A percentile compares a stretch with the other conserved stretches of the same genome.
These are phyloP conservation scores for Candida tibetensis DNA, from an alignment of 805 yeast species.

Conservation along the genomic window DNA sequence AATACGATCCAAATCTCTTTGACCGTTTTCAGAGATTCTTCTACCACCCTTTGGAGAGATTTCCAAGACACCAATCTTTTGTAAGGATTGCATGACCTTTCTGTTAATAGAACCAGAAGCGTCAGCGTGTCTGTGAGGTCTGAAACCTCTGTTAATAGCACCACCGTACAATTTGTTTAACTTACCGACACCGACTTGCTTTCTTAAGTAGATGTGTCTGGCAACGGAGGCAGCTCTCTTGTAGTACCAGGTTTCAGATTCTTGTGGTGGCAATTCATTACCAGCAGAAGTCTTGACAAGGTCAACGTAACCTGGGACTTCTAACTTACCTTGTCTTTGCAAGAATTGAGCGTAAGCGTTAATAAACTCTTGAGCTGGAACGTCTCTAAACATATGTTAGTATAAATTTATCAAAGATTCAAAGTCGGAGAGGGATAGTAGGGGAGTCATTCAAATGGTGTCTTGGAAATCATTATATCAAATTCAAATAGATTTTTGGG, in stretches of 20 bases:
- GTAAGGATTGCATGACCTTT: constrained; percentile 95
- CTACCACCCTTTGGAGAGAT: constrained; percentile 98
- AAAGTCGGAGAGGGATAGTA: constrained; percentile 1
- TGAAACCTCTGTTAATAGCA: constrained; percentile 97
- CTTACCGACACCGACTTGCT: constrained; percentile 98
- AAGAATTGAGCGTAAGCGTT: constrained; percentile 99
- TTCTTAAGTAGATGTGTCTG: constrained; percentile 99
- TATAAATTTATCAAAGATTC: constrained; percentile 17
- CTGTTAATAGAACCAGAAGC: constrained; percentile 99
- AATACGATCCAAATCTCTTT: constrained; percentile 99
- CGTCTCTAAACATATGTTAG: constrained; percentile 75
- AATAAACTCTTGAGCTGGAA: constrained; percentile 99
- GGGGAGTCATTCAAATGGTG: constrained; percentile 1
- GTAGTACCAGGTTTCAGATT: constrained; percentile 99
- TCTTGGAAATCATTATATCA: not conserved
- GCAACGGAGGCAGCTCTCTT: constrained; percentile 99
- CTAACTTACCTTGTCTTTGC: constrained; percentile 99
- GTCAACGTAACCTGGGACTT: constrained; percentile 99
- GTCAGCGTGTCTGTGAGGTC: constrained; percentile 97
- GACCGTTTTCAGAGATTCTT: constrained; percentile 98
- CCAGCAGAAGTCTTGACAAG: constrained; percentile 98
- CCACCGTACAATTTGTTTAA: constrained; percentile 99
- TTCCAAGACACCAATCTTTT: constrained; percentile 97
- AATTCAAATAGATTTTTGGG: not conserved
- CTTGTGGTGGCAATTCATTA: constrained; percentile 99